Percentiles rank a stretch among this genome's conserved stretches.
Conservation (phyloP, 140 eudicot genomes). For the Bidens hawaiensis region DNA sequence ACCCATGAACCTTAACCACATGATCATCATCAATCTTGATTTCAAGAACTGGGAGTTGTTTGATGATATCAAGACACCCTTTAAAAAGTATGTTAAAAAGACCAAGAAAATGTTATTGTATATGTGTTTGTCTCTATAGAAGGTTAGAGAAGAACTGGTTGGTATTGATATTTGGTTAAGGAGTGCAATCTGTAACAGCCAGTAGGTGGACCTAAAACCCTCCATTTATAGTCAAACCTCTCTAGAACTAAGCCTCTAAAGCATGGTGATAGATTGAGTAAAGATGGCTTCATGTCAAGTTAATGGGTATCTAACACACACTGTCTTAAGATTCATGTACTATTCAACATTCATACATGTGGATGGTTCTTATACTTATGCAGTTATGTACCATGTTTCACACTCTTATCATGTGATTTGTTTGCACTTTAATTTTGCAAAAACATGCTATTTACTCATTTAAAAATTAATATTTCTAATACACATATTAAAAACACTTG, state of each 20-base stretch:
- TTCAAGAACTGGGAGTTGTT: no score
- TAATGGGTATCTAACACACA: neutral
- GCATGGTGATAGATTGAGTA: neutral
- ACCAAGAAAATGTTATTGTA: constrained; percentile 1
- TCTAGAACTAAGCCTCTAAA: constrained; percentile 1
- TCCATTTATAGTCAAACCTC: constrained; percentile 33
- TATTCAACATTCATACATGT: neutral
- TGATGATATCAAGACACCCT: no score
- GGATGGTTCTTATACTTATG: neutral
- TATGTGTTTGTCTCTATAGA: constrained; percentile 8
- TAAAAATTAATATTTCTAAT: no score
- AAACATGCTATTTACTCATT: neutral
- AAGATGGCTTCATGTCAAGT: neutral
- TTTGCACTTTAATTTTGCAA: no score
- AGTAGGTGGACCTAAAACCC: constrained; percentile 73
- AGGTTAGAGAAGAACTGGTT: constrained; percentile 9
- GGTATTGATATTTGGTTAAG: constrained; percentile 67
- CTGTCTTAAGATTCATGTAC: neutral
- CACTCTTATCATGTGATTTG: neutral
- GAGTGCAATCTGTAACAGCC: constrained; percentile 78
- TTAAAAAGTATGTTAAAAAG: neutral
- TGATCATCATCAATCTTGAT: no score
- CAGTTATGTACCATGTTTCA: neutral
- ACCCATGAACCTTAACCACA: no score
- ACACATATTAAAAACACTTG: no score